phyloP scores from a whole-genome alignment of 2,329 filamentous ascomycete species.

The Clathrospora elynae region DNA sequence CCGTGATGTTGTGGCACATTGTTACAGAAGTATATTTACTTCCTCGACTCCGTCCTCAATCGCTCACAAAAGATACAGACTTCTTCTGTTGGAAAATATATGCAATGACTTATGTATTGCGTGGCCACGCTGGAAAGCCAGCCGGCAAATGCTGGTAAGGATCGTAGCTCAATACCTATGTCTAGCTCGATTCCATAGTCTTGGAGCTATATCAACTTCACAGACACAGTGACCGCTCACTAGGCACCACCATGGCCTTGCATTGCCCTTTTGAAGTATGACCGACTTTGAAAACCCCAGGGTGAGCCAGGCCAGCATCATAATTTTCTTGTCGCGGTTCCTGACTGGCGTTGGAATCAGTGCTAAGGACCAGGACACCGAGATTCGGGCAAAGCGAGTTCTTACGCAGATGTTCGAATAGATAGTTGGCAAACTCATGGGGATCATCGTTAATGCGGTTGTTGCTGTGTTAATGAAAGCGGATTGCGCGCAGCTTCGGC shows the following conservation, averaged over 20 bases:
- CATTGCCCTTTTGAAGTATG: background rate
- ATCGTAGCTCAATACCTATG: background rate
- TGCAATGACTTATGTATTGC: background rate
- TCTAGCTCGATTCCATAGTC: background rate
- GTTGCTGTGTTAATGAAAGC: too few species aligned
- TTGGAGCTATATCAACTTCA: background rate
- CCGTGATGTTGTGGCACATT: conserved; percentile 1
- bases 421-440: too few species aligned
- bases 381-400: too few species aligned
- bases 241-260: background rate
- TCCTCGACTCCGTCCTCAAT: conserved; percentile 4
- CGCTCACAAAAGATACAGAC: too few species aligned
- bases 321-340: too few species aligned
- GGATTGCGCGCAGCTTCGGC: too few species aligned
- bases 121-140: background rate
- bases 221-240: background rate
- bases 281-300: background rate
- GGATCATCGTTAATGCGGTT: too few species aligned
- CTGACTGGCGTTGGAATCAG: too few species aligned
- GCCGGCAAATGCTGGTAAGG: background rate
- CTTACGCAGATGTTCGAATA: too few species aligned
- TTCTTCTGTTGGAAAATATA: too few species aligned
- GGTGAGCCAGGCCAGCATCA: too few species aligned
- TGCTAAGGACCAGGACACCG: too few species aligned
- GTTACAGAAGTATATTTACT: conserved; percentile 1